These are phyloP conservation scores for Antonospora locustae DNA, from an alignment of 371 early-diverging fungal genomes.

Conservation along the genomic window DNA sequence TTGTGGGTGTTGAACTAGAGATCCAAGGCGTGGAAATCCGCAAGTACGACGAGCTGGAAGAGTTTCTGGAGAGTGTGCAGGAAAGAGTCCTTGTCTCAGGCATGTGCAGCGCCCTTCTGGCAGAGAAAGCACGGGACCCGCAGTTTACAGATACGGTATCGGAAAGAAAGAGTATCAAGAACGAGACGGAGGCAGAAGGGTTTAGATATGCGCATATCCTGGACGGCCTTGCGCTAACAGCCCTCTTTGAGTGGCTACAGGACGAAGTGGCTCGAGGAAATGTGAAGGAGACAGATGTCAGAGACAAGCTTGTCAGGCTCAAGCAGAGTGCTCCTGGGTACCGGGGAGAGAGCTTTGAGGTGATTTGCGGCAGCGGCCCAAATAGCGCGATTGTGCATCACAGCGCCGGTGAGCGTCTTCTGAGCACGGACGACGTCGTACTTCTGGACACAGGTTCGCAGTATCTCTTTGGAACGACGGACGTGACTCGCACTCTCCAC, in stretches of 20 bases:
- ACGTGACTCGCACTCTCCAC: slow-evolving; percentile 84
- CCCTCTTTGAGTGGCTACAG: slow-evolving; percentile 83
- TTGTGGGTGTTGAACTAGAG: slow-evolving; percentile 64
- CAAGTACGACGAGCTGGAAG: slow-evolving; percentile 34
- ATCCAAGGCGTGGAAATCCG: slow-evolving; percentile 53
- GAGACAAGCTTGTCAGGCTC: slow-evolving; percentile 62
- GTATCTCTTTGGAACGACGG: slow-evolving; percentile 82
- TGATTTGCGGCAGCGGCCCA: slow-evolving; percentile 78
- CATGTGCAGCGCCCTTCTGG: neutral
- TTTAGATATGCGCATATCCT: slow-evolving; percentile 76
- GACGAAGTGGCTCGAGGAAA: slow-evolving; percentile 58
- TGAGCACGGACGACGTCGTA: slow-evolving; percentile 64
- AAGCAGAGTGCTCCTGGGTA: slow-evolving; percentile 55
- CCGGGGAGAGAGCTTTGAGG: slow-evolving; percentile 77
- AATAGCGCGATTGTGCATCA: slow-evolving; percentile 97
- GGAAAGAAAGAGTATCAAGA: slow-evolving; percentile 59
- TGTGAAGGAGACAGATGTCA: slow-evolving; percentile 65
- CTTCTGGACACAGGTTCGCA: slow-evolving; percentile 94
- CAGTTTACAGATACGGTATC: slow-evolving; percentile 15
- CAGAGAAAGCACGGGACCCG: slow-evolving; percentile 8
- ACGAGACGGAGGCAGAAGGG: slow-evolving; percentile 70
- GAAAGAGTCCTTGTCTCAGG: neutral
- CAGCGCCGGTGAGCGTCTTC: slow-evolving; percentile 63
- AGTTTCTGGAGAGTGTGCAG: slow-evolving; percentile 11
- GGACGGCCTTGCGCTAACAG: slow-evolving; percentile 74